phyloP scores from a whole-genome alignment of 1,139 yeast genomes.

The Zygotorulaspora mrakii region DNA sequence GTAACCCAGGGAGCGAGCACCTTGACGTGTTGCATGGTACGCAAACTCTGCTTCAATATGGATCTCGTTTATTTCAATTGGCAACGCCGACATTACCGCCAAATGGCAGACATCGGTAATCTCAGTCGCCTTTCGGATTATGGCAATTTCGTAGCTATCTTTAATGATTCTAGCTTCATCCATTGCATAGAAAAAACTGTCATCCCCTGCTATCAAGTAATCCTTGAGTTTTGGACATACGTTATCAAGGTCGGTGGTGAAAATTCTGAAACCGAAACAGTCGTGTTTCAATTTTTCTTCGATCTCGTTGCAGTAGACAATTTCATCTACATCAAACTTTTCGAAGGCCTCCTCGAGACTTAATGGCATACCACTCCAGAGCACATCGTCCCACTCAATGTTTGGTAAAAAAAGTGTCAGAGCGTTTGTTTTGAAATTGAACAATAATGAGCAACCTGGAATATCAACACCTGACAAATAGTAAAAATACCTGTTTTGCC shows the following conservation, averaged over 20 bases:
- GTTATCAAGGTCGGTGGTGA: conserved; percentile 41
- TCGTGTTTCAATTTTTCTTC: conserved; percentile 35
- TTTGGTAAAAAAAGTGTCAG: conserved; percentile 75
- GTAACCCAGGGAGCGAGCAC: conserved; percentile 81
- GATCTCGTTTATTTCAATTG: conserved; percentile 81
- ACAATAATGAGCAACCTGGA: conserved; percentile 72
- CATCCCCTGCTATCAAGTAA: conserved; percentile 43
- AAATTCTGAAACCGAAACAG: conserved; percentile 30
- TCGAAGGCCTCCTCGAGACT: conserved; percentile 59
- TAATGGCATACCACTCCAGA: conserved; percentile 94
- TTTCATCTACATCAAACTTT: conserved; percentile 77
- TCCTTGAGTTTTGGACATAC: conserved; percentile 35
- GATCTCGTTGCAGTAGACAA: conserved; percentile 55
- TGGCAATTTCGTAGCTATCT: conserved; percentile 72
- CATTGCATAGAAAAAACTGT: conserved; percentile 62
- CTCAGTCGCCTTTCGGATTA: conserved; percentile 74
- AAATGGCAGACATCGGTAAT: conserved; percentile 85
- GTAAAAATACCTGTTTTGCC: conserved; percentile 88
- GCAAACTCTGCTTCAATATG: conserved; percentile 94
- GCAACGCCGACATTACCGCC: conserved; percentile 90
- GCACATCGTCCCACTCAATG: conserved; percentile 80
- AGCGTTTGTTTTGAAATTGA: conserved; percentile 49
- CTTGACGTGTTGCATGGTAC: conserved; percentile 91
- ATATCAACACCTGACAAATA: conserved; percentile 82
- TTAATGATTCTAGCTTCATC: conserved; percentile 85